Conservation (phyloP, 2,329 filamentous ascomycete species). For the Hansfordia pulvinata region DNA sequence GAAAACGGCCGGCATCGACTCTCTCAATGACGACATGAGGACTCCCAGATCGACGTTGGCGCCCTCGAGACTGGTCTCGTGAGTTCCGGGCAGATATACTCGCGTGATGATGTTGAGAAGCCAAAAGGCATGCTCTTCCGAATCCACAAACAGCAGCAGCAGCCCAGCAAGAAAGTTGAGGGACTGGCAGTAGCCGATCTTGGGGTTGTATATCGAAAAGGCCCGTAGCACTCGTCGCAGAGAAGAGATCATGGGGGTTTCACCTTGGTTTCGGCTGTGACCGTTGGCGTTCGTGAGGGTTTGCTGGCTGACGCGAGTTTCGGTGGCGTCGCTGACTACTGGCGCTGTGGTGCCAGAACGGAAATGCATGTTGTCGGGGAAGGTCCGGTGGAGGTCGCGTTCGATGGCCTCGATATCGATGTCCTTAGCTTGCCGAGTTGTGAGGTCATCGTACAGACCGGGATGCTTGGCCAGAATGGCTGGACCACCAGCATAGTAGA, state of each 20-base stretch:
- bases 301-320: constrained; percentile 21
- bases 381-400: constrained; percentile 83
- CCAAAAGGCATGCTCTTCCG: constrained; percentile 87
- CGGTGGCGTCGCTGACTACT: constrained; percentile 19
- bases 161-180: constrained; percentile 90
- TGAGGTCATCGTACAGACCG: constrained; percentile 61
- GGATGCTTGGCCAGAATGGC: constrained; percentile 62
- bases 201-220: constrained; percentile 81
- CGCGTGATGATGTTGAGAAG: constrained; percentile 86
- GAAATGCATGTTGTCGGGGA: constrained; percentile 87
- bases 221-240: constrained; percentile 77
- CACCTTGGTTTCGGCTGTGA: constrained; percentile 23
- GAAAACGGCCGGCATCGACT: constrained; percentile 74
- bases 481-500: constrained; percentile 85
- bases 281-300: constrained; percentile 17
- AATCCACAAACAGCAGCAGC: constrained; percentile 72
- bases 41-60: constrained; percentile 91
- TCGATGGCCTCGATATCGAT: constrained; percentile 84
- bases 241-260: constrained; percentile 68
- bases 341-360: constrained; percentile 39
- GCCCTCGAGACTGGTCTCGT: constrained; percentile 79
- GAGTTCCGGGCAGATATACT: constrained; percentile 78
- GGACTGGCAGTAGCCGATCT: constrained; percentile 90
- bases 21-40: constrained; percentile 74
- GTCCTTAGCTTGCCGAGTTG: constrained; percentile 49